Evolutionary conservation across 352 stramenopile species (phyloP).

Genomic region (Phytophthora ohioensis): DNA sequence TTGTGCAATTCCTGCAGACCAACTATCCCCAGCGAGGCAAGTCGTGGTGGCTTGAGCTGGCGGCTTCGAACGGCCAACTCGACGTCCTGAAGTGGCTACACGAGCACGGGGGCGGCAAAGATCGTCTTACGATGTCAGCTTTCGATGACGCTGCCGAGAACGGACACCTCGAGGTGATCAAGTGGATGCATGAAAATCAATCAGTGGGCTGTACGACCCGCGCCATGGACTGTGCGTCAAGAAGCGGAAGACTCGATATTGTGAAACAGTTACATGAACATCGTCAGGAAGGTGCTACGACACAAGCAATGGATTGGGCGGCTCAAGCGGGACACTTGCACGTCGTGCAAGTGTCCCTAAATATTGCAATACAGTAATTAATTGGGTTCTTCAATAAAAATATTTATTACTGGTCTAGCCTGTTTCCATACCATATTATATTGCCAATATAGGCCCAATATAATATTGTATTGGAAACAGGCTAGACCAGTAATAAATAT

Average conservation of each 20-base stretch:
- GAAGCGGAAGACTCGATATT: slow-evolving; percentile 28
- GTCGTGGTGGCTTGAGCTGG: slow-evolving; percentile 31
- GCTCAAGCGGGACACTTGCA: slow-evolving; percentile 29
- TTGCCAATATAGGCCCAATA: too few species aligned
- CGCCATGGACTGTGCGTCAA: slow-evolving; percentile 33
- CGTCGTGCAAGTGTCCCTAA: slow-evolving; percentile 25
- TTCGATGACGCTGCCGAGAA: slow-evolving; percentile 36
- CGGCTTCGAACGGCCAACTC: slow-evolving; percentile 30
- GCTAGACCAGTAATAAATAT: too few species aligned
- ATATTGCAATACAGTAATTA: too few species aligned
- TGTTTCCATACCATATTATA: too few species aligned
- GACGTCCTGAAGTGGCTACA: slow-evolving; percentile 32
- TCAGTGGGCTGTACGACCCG: slow-evolving; percentile 29
- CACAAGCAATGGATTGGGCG: slow-evolving; percentile 41
- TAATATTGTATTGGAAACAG: too few species aligned
- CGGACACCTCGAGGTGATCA: slow-evolving; percentile 33
- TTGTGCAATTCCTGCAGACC: slow-evolving; percentile 34
- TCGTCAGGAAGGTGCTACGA: slow-evolving; percentile 31
- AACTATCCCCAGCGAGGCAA: slow-evolving; percentile 30
- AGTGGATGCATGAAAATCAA: slow-evolving; percentile 32
- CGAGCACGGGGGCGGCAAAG: slow-evolving; percentile 18
- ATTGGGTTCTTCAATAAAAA: too few species aligned
- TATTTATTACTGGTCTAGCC: too few species aligned
- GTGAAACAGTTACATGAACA: slow-evolving; percentile 29
- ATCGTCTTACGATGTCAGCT: slow-evolving; percentile 33